Conservation (phyloP, 2,329 filamentous ascomycete genomes). For the Pyrenophora seminiperda region DNA sequence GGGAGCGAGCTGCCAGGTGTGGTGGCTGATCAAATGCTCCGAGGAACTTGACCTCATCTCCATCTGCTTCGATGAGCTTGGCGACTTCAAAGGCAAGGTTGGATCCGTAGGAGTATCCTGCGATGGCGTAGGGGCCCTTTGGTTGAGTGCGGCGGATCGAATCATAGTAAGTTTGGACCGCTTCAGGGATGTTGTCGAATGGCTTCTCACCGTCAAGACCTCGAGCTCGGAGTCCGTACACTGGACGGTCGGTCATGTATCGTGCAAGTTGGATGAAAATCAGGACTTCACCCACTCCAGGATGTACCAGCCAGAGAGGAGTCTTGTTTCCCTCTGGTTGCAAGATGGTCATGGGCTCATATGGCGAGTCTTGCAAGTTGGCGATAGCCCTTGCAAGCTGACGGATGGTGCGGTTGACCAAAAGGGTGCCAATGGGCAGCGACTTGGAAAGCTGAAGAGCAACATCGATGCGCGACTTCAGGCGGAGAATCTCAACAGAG, state of each 20-base stretch:
- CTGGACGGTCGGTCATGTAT: constrained; percentile 50
- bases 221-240: constrained; percentile 55
- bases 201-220: constrained; percentile 49
- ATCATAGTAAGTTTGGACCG: constrained; percentile 48
- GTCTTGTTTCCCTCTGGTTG: neutral
- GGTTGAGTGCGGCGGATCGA: constrained; percentile 54
- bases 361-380: no score
- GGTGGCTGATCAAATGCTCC: neutral
- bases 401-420: neutral
- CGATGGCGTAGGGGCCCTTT: constrained; percentile 57
- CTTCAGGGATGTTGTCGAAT: constrained; percentile 51
- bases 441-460: neutral
- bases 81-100: neutral
- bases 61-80: constrained; percentile 1
- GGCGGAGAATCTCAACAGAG: neutral
- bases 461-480: neutral
- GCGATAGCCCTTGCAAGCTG: neutral
- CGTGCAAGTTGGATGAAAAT: constrained; percentile 47
- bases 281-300: constrained; percentile 48
- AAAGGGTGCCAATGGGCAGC: neutral
- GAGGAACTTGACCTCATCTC: neutral
- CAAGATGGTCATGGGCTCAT: no score
- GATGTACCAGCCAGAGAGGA: constrained; percentile 26
- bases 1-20: neutral
- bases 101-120: constrained; percentile 51